phyloP scores from a whole-genome alignment of 2,329 filamentous ascomycete species.

The Fusarium piperis region DNA sequence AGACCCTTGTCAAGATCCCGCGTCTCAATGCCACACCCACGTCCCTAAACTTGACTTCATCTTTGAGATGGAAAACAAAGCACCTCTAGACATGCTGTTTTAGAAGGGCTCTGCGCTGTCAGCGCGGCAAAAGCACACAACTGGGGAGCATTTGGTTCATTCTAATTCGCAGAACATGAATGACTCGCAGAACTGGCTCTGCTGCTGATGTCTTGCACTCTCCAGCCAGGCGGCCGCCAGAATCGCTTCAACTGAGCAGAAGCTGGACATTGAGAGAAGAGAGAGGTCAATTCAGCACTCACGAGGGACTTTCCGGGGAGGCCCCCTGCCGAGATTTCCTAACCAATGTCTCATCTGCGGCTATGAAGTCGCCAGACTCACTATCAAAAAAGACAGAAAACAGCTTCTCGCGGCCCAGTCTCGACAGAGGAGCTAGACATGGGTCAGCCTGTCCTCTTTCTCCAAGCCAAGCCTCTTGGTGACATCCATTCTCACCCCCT shows the following conservation, averaged over 20 bases:
- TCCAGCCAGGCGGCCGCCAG: conserved; percentile 8
- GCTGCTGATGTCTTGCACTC: not conserved
- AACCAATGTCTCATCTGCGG: conserved; percentile 37
- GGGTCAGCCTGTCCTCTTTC: conserved; percentile 29
- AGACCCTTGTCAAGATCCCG: conserved; percentile 44
- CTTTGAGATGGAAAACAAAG: conserved; percentile 28
- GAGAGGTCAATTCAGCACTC: conserved; percentile 21
- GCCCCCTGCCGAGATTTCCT: conserved; percentile 26
- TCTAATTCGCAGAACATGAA: not conserved
- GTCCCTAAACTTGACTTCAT: conserved; percentile 42
- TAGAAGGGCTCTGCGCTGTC: not conserved
- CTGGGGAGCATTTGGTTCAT: not conserved
- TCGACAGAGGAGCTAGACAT: conserved; percentile 35
- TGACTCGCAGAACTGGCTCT: not conserved
- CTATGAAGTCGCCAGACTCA: conserved; percentile 25
- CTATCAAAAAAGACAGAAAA: conserved; percentile 36
- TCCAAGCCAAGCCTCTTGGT: conserved; percentile 30
- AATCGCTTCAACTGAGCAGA: conserved; percentile 9
- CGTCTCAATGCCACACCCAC: conserved; percentile 44
- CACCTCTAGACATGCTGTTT: conserved; percentile 23
- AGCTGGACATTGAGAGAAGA: conserved; percentile 20
- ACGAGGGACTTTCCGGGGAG: conserved; percentile 12
- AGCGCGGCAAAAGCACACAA: not conserved
- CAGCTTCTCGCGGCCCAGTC: conserved; percentile 28
- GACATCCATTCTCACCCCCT: conserved; percentile 35